A percentile compares a stretch with the other conserved stretches of the same genome.
phyloP scores from a whole-genome alignment of 805 yeast species.

The Komagataella mondaviorum region DNA sequence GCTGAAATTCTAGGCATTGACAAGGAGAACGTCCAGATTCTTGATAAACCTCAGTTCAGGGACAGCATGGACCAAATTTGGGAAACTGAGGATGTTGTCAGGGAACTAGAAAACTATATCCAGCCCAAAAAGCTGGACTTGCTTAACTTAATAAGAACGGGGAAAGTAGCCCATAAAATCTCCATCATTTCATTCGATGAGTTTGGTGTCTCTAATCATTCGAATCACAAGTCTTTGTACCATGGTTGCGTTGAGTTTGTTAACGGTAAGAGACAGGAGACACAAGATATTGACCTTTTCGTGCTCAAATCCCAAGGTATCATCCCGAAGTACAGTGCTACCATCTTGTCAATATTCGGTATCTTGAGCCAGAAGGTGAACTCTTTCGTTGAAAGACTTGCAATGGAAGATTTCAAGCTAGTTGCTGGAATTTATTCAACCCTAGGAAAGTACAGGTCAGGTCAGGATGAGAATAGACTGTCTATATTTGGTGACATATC shows the following conservation, averaged over 20 bases:
- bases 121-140: background rate
- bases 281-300: constrained; percentile 12
- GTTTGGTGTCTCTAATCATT: constrained; percentile 71
- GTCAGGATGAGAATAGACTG: background rate
- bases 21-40: constrained; percentile 25
- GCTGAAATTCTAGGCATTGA: constrained; percentile 39
- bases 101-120: constrained; percentile 16
- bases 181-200: constrained; percentile 59
- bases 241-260: constrained; percentile 30
- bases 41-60: constrained; percentile 23
- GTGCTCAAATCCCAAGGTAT: constrained; percentile 15
- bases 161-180: constrained; percentile 1
- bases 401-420: background rate
- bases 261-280: constrained; percentile 4
- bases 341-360: constrained; percentile 24
- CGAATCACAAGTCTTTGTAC: constrained; percentile 66
- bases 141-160: constrained; percentile 1
- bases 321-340: constrained; percentile 33
- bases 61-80: constrained; percentile 66
- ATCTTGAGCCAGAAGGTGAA: constrained; percentile 13
- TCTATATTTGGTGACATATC: constrained; percentile 23
- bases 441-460: background rate
- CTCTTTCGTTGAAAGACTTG: background rate
- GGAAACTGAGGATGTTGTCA: constrained; percentile 33
- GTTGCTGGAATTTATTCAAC: background rate